Evolutionary conservation across 1,139 yeast genomes (phyloP), one percentile per base, ranked within the genome.

Genomic region (Saccharomyces hybrid): DNA sequence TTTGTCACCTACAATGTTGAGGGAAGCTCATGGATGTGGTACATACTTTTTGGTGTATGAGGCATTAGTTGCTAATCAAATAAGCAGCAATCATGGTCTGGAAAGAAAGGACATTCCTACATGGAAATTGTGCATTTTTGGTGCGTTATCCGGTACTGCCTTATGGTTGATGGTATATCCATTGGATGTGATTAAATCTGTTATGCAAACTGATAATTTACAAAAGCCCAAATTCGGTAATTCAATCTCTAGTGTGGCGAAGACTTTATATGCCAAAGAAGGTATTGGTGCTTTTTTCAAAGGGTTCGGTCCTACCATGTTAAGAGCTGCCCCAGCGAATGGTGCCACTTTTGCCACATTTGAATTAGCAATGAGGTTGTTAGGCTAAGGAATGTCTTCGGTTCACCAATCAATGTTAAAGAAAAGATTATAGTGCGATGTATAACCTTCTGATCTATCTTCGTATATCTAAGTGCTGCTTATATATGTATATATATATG

Each of bases 321-420:
- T 68, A 26, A 65, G 72, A 56, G 71, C 71, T 7, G 64, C 70
- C 5, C 98, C 98, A 1, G 98, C 95, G 6, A 91, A 91, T 68
- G 98, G 96, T 51, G 96, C 95, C 29, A 91, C 98, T 1, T 91
- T 91, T 73, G 87, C 89, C 53, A 89, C 95, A 6, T 91, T 91
- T 68, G 98, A 91, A 71, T 72, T 86, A 52, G 86, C 96, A 2
- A 85, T 88, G 85, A 81, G 95, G 71, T 68, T 81, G 27, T 63
- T 81, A 54, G 76, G 61, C 32, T 64, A 20, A 3, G 23, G 23
- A 20, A 3, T 20, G 23, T 20, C 23, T 20, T 20, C 4, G 4
- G 23, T 3, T 20, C 23, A 20, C 23, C 23, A 20, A 20, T 20
- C 23, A 20, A 20, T 20, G 23, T 20, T 20, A 20, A 16, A 34